Evolutionary conservation across 345 rosid genomes (phyloP).

Genomic region (Gossypium longicalyx): DNA sequence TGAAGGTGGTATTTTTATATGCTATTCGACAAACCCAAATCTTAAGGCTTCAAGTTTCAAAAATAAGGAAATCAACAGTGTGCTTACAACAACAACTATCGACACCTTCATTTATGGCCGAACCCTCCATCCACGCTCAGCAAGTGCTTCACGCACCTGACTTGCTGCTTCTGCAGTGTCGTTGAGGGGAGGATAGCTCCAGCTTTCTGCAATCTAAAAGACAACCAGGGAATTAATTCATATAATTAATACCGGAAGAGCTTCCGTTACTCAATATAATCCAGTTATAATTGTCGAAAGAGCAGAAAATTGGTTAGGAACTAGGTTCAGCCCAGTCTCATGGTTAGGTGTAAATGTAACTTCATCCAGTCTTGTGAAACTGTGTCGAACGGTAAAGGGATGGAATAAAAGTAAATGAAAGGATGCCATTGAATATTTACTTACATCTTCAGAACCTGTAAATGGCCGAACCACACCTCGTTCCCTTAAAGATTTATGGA

Average conservation of each 20-base stretch:
- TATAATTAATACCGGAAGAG: conserved; percentile 3
- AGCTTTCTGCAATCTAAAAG: conserved; percentile 73
- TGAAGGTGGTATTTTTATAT: conserved; percentile 14
- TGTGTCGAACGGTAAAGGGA: background rate
- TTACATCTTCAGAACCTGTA: conserved; percentile 90
- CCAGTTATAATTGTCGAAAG: conserved; percentile 1
- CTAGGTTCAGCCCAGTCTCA: background rate
- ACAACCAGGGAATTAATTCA: background rate
- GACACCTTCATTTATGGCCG: conserved; percentile 37
- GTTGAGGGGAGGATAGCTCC: conserved; percentile 94
- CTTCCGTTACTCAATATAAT: background rate
- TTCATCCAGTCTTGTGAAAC: background rate
- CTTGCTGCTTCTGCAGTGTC: conserved; percentile 88
- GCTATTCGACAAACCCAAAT: conserved; percentile 10
- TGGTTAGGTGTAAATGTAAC: background rate
- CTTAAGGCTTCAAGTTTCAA: background rate
- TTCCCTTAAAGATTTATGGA: conserved; percentile 76
- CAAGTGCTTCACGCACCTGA: conserved; percentile 58
- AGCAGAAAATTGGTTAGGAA: background rate
- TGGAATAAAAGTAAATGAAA: background rate
- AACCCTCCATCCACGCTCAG: conserved; percentile 79
- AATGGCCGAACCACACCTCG: conserved; percentile 83
- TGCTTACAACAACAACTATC: conserved; percentile 26
- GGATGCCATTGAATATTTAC: conserved; percentile 24
- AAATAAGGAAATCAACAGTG: conserved; percentile 13